Base-by-base conservation (phyloP, 2,329 filamentous ascomycete species). In the Nothomitra cinnamomea region DNA sequence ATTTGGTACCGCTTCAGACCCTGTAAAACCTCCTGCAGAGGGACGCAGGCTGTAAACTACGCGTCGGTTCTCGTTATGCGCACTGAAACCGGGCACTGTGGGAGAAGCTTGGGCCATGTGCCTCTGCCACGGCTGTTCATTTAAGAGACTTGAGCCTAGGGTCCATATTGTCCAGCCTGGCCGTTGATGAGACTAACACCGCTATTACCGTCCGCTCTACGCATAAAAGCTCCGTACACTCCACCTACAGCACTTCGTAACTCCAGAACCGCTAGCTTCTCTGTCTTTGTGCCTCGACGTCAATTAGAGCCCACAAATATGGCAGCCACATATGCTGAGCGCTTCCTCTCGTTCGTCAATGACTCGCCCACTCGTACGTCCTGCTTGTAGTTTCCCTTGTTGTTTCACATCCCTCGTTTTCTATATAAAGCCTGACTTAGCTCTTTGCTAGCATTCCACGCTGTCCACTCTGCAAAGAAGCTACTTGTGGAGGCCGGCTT, bases 261-360 rank as follows among this genome's bases (percentile, higher is more conserved):
- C 24, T 13, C 2, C 24, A 32, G 24, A 24, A 35, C 5, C 7
- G 25, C 15, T n/a, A 19, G 3, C 3, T 49, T 49, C 15, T 49
- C 45, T 8, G 28, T 8, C 6, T 10, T 19, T 49, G 19, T 24
- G 13, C n/a, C 45, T 19, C 1, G 45, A 32, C 5, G 13, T 21
- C 45, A 49, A 35, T 32, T 17, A n/a, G 15, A 17, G 45, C 3
- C 45, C 19, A 10, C 21, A n/a, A 49, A 13, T 25, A 48, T 48
- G 43, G 12, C 43, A 15, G 25, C 24, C 43, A 13, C 15, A 13
- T 49, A 35, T 17, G 86, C 86, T 53, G 72, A 84, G 69, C 87
- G 94, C 73, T 95, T 95, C 68, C 71, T 95, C 64, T 83, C 87
- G 69, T 95, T 95, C 71, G 83, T 95, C 66, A 94, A 95, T 69